A percentile compares a stretch with the other conserved stretches of the same genome.
Evolutionary conservation across 2,329 filamentous ascomycete genomes (phyloP).

Genomic region (Magnaporthales sp.): DNA sequence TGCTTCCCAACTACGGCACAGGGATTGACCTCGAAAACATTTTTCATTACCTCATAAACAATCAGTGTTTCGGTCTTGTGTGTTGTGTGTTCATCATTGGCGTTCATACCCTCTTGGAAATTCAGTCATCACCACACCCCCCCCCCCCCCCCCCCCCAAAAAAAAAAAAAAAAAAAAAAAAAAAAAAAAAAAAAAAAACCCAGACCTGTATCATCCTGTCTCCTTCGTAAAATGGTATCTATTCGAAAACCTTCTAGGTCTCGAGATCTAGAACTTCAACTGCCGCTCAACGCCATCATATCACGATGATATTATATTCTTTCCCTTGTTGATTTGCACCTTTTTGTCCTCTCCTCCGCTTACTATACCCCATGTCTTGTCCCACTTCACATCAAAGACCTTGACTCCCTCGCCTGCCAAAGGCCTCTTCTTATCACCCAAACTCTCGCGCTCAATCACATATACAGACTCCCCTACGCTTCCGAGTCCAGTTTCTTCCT

Average conservation of each 20-base stretch:
- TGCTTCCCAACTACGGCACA: neutral
- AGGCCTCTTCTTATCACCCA: conserved; percentile 53
- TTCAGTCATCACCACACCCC: neutral
- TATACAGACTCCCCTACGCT: conserved; percentile 66
- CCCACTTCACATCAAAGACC: conserved; percentile 85
- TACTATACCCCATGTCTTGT: conserved; percentile 77
- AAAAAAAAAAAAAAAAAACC: too few relatives aligned
- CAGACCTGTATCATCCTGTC: neutral
- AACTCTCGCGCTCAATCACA: conserved; percentile 66
- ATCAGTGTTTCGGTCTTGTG: neutral
- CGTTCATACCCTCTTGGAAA: neutral
- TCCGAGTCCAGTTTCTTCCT: conserved; percentile 47
- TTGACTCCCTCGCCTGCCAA: conserved; percentile 77
- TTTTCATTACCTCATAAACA: neutral
- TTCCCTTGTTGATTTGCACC: conserved; percentile 79
- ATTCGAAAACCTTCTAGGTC: neutral
- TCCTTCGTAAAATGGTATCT: neutral
- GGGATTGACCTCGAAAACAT: neutral
- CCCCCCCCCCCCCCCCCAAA: too few relatives aligned
- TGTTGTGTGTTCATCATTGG: neutral
- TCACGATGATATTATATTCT: conserved; percentile 32
- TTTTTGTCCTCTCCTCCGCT: conserved; percentile 89
- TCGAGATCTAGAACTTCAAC: neutral
- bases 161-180: too few relatives aligned
- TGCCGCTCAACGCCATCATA: neutral